Conservation (phyloP, 768 basidiomycete genomes). For the Dioszegia hungarica region DNA sequence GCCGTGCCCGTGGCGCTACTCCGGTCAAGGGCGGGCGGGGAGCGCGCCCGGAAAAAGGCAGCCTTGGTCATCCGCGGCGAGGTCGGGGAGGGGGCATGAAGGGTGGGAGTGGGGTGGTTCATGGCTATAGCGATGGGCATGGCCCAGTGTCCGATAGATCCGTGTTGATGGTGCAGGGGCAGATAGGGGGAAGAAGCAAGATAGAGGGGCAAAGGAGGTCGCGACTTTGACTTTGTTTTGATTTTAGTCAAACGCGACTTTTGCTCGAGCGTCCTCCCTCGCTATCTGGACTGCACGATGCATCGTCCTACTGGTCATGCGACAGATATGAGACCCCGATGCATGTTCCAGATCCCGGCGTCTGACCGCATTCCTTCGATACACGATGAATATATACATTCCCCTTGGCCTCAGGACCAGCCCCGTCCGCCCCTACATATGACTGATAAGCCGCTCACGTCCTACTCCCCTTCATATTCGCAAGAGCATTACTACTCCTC, state of each 20-base stretch:
- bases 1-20: conserved; percentile 4
- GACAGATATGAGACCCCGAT: too few species aligned
- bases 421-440: too few species aligned
- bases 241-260: background rate
- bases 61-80: conserved; percentile 45
- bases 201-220: too few species aligned
- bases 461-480: conserved; percentile 48
- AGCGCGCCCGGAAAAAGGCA: conserved; percentile 47
- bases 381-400: background rate
- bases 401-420: background rate
- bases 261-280: too few species aligned
- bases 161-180: background rate
- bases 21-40: conserved; percentile 26
- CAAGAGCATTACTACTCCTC: conserved; percentile 42
- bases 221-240: background rate
- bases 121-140: conserved; percentile 19
- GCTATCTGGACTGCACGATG: too few species aligned
- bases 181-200: background rate
- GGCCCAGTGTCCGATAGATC: background rate
- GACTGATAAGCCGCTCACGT: background rate
- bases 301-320: background rate
- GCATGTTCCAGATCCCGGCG: background rate
- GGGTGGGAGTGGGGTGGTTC: conserved; percentile 1
- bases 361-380: background rate
- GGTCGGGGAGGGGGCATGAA: conserved; percentile 16